phyloP scores from a whole-genome alignment of 352 stramenopile species.

The Phytophthora fragariae region DNA sequence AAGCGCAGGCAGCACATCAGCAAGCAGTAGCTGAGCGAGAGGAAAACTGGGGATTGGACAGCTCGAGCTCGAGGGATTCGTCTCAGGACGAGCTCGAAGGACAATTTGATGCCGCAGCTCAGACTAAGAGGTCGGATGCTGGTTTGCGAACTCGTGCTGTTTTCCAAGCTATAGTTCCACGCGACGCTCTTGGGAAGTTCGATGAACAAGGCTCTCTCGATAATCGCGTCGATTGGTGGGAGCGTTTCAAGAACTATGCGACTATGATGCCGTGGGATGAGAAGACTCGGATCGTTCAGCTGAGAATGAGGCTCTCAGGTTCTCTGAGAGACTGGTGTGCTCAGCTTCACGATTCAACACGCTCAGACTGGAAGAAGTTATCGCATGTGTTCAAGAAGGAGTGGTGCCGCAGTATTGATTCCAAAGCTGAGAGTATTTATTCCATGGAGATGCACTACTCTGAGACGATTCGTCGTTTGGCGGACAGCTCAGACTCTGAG shows the following conservation, averaged over 20 bases:
- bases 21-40: no score
- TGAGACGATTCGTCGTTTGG: background rate
- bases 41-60: no score
- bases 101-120: background rate
- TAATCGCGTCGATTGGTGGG: conserved; percentile 3
- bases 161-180: background rate
- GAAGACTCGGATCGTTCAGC: background rate
- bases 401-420: background rate
- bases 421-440: background rate
- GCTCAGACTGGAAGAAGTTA: background rate
- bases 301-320: background rate
- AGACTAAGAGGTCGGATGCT: background rate
- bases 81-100: background rate
- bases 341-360: background rate
- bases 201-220: background rate
- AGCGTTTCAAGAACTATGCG: conserved; percentile 10
- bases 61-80: background rate
- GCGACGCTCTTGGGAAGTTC: background rate
- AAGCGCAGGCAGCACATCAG: no score
- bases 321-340: background rate
- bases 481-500: no score
- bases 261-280: conserved; percentile 3
- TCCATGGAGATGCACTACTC: background rate
- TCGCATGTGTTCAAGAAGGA: background rate
- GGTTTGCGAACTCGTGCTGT: background rate